A percentile compares a stretch with the other conserved stretches of the same genome.
phyloP scores from a whole-genome alignment of 176 grass and related monocot species.

The Bolboschoenus planiculmis region DNA sequence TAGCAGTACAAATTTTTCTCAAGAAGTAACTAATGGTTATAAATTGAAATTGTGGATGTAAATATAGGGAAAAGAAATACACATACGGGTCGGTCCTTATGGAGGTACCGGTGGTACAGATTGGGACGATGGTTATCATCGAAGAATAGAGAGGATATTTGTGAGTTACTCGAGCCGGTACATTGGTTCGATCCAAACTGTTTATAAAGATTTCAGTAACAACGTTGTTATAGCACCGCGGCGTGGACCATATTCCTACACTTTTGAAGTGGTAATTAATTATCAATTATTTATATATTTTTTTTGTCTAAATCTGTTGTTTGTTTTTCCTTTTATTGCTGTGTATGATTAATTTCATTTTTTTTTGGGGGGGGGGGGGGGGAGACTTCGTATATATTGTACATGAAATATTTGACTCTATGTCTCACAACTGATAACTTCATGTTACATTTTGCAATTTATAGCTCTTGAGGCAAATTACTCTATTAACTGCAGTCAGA shows the following conservation, averaged over 20 bases:
- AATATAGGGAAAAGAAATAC: slow-evolving; percentile 18
- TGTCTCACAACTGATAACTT: not conserved
- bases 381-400: not conserved
- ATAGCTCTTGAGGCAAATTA: not conserved
- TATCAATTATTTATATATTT: slow-evolving; percentile 11
- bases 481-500: not conserved
- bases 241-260: slow-evolving; percentile 10
- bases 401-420: not conserved
- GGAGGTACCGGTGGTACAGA: slow-evolving; percentile 12
- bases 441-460: not conserved
- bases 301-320: not conserved
- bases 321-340: not conserved
- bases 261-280: slow-evolving; percentile 27
- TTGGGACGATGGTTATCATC: slow-evolving; percentile 18
- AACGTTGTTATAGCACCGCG: slow-evolving; percentile 10
- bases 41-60: not conserved
- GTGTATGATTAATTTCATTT: not conserved
- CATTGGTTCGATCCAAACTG: slow-evolving; percentile 14
- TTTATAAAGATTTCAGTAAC: slow-evolving; percentile 16
- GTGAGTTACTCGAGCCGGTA: slow-evolving; percentile 16
- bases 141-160: slow-evolving; percentile 24
- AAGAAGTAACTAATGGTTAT: not conserved
- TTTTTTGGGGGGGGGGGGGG: not conserved
- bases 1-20: not conserved
- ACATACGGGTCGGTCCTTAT: slow-evolving; percentile 12